Evolutionary conservation across 176 grass and related monocot species (phyloP).

Genomic region (Coix lacrymajobi): DNA sequence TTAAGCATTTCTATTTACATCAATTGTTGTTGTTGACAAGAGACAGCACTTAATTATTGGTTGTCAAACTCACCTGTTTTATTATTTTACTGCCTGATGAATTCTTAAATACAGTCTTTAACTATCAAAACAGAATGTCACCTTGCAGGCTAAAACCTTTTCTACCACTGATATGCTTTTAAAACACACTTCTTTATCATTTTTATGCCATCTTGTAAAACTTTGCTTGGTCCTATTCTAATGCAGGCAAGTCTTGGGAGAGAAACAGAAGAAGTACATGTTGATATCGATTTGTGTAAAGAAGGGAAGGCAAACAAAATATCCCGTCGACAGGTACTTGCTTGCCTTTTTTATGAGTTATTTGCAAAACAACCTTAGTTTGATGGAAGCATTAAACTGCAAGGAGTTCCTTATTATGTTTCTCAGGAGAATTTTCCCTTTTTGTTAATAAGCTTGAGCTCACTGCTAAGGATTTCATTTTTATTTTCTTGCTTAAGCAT

Average conservation of each 20-base stretch:
- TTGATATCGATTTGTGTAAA: conserved; percentile 81
- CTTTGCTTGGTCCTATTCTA: neutral
- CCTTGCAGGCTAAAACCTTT: neutral
- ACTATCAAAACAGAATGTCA: neutral
- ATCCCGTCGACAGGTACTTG: conserved; percentile 60
- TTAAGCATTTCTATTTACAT: neutral
- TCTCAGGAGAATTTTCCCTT: neutral
- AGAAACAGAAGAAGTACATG: conserved; percentile 59
- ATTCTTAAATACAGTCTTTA: conserved; percentile 14
- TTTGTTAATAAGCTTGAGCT: neutral
- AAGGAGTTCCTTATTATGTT: neutral
- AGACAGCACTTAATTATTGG: neutral
- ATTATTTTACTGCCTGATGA: neutral
- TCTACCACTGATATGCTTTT: neutral
- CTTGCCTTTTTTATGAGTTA: conserved; percentile 9
- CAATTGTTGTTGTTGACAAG: neutral
- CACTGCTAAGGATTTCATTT: neutral
- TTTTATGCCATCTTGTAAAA: neutral
- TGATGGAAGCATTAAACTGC: neutral
- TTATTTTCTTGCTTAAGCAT: neutral
- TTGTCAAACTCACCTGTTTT: conserved; percentile 3
- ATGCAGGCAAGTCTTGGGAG: conserved; percentile 77
- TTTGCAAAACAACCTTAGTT: neutral
- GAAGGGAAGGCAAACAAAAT: conserved; percentile 74
- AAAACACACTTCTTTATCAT: neutral